Evolutionary conservation across 495 filamentous ascomycete genomes (phyloP).

Genomic region (Thermochaetoides thermophila): DNA sequence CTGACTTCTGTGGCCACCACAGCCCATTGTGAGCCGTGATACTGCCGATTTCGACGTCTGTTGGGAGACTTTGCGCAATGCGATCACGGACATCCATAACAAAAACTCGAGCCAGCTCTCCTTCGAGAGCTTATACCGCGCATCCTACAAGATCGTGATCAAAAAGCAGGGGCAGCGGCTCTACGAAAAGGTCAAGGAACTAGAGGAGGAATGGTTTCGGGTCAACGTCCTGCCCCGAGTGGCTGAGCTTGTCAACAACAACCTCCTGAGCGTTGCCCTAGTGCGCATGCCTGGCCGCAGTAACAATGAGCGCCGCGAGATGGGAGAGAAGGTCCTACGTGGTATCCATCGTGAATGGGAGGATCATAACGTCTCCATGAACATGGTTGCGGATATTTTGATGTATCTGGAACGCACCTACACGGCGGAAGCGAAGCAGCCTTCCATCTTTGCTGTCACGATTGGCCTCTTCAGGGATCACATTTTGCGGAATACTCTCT

Average conservation of each 20-base stretch:
- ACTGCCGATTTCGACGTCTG: slow-evolving; percentile 57
- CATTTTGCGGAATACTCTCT: slow-evolving; percentile 43
- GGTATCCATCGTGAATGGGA: slow-evolving; percentile 67
- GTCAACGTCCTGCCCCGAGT: slow-evolving; percentile 51
- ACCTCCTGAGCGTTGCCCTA: slow-evolving; percentile 35
- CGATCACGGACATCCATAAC: slow-evolving; percentile 74
- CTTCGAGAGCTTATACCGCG: slow-evolving; percentile 91
- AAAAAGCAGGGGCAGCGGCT: slow-evolving; percentile 74
- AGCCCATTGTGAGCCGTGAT: slow-evolving; percentile 17
- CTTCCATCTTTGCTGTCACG: slow-evolving; percentile 65
- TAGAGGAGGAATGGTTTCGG: slow-evolving; percentile 69
- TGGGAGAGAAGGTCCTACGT: slow-evolving; percentile 71
- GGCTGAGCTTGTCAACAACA: slow-evolving; percentile 43
- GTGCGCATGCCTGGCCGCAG: slow-evolving; percentile 39
- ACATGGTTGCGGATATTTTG: slow-evolving; percentile 91
- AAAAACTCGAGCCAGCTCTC: slow-evolving; percentile 83
- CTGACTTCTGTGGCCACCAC: too few species aligned
- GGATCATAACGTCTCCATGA: slow-evolving; percentile 83
- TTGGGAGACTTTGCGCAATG: slow-evolving; percentile 60
- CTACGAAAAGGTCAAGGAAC: slow-evolving; percentile 60
- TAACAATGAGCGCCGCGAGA: slow-evolving; percentile 56
- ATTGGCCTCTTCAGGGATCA: slow-evolving; percentile 82
- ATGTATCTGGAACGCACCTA: slow-evolving; percentile 97
- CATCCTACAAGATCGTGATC: slow-evolving; percentile 89
- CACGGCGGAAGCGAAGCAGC: slow-evolving; percentile 51